These are phyloP conservation scores for Diaporthe sp. DNA, from an alignment of 2,329 filamentous ascomycete species.

Conservation along the genomic window DNA sequence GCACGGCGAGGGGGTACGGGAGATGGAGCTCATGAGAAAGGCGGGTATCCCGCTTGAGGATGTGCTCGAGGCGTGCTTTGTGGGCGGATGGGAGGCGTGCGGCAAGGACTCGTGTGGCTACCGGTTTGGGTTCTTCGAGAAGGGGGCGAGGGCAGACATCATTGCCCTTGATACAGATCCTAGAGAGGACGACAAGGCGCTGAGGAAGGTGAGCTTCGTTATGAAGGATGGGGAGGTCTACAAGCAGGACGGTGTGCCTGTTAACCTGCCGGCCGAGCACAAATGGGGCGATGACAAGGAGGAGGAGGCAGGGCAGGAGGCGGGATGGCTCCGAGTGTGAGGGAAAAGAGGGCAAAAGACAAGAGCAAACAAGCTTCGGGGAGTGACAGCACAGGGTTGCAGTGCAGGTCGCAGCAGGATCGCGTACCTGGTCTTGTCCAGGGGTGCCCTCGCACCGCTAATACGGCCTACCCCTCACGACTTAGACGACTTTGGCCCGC, in stretches of 20 bases:
- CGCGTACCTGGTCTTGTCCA: constrained; percentile 9
- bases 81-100: constrained; percentile 69
- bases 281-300: constrained; percentile 35
- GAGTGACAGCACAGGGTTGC: constrained; percentile 9
- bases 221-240: constrained; percentile 70
- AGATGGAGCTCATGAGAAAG: constrained; percentile 67
- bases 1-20: constrained; percentile 66
- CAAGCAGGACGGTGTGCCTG: constrained; percentile 53
- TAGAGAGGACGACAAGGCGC: constrained; percentile 53
- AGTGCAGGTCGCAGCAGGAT: constrained; percentile 11
- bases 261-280: constrained; percentile 41
- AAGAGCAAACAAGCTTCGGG: constrained; percentile 16
- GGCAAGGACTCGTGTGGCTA: constrained; percentile 65
- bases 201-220: constrained; percentile 65
- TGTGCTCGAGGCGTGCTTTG: constrained; percentile 62
- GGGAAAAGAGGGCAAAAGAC: not conserved
- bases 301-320: constrained; percentile 36
- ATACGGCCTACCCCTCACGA: constrained; percentile 25
- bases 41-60: constrained; percentile 65
- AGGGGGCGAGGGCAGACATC: constrained; percentile 64
- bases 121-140: constrained; percentile 65
- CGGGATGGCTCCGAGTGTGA: not conserved
- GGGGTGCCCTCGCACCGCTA: not conserved
- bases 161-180: constrained; percentile 63
- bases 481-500: not conserved